A percentile compares a stretch with the other conserved stretches of the same genome.
Conservation (phyloP, 306 rosid species). For the Vigna trinervia region DNA sequence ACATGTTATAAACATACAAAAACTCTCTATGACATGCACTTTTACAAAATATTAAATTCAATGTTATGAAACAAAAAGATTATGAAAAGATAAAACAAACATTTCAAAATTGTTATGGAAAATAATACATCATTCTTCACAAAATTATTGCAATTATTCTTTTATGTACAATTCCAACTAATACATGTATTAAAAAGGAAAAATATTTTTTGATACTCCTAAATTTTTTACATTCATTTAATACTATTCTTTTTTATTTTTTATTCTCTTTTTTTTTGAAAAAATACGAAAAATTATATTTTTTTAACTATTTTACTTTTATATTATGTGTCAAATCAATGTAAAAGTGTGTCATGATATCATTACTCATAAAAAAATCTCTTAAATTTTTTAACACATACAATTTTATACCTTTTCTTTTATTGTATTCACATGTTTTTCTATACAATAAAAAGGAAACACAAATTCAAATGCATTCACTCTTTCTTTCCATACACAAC, state of each 20-base stretch:
- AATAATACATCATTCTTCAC: background rate
- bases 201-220: too few species aligned
- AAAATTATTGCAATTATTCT: background rate
- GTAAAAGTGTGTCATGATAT: too few species aligned
- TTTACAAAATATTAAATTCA: background rate
- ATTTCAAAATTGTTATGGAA: background rate
- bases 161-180: background rate
- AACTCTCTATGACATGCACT: constrained; percentile 31
- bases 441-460: background rate
- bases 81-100: background rate
- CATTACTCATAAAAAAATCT: background rate
- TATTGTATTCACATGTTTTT: background rate
- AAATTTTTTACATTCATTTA: too few species aligned
- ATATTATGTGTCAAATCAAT: too few species aligned
- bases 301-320: too few species aligned
- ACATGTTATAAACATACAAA: constrained; percentile 56
- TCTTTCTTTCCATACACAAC: background rate
- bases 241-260: too few species aligned
- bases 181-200: too few species aligned
- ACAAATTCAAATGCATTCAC: background rate
- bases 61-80: background rate
- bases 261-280: too few species aligned
- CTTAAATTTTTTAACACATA: background rate
- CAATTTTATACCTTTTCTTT: too few species aligned
- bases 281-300: too few species aligned